These are phyloP conservation scores for Fagus crenata DNA, from an alignment of 306 rosid genomes.

Conservation along the genomic window DNA sequence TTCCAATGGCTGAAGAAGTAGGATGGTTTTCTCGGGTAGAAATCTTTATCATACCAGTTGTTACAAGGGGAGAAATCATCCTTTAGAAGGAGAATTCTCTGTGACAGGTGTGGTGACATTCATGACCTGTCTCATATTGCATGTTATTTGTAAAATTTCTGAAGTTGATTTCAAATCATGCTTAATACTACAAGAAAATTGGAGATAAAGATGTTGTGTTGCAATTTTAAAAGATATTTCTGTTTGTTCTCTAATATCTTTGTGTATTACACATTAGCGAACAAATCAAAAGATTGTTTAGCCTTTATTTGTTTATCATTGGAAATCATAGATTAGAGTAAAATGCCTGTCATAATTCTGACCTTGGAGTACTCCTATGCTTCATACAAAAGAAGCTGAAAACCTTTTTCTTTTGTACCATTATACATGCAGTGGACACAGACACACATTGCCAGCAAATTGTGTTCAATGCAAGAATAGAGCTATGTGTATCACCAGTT, in stretches of 20 bases:
- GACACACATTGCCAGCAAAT: neutral
- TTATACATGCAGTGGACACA: neutral
- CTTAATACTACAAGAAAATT: too few species aligned
- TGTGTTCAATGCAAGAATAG: neutral
- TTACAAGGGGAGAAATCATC: neutral
- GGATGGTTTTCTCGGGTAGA: slow-evolving; percentile 1
- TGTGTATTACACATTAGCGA: neutral
- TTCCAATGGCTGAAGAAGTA: slow-evolving; percentile 18
- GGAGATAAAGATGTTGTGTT: too few species aligned
- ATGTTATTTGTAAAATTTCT: too few species aligned
- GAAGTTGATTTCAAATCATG: too few species aligned
- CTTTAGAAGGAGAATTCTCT: neutral
- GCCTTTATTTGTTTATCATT: neutral
- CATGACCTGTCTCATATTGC: too few species aligned
- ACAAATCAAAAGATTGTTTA: too few species aligned
- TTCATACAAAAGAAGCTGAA: neutral
- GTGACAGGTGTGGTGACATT: too few species aligned
- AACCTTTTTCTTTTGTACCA: neutral
- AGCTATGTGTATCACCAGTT: neutral
- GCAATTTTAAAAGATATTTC: too few species aligned
- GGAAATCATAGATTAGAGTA: neutral
- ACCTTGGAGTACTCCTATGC: neutral
- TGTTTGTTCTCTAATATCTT: neutral
- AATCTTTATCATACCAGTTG: slow-evolving; percentile 8
- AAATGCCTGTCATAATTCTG: neutral